A percentile compares a stretch with the other conserved stretches of the same genome.
Evolutionary conservation across 345 rosid genomes (phyloP).

Genomic region (Salix arbutifolia): DNA sequence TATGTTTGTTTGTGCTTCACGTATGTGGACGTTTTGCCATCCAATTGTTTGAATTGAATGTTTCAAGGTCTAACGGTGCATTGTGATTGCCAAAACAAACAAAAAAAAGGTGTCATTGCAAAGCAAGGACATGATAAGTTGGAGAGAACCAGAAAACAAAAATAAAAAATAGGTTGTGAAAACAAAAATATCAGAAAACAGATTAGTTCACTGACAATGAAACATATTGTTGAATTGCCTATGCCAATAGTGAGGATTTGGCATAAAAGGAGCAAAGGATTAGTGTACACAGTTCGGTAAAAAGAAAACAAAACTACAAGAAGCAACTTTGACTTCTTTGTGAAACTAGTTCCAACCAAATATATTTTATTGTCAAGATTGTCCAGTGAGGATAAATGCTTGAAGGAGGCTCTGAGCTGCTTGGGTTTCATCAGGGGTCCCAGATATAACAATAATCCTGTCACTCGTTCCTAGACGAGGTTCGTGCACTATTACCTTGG

Average conservation of each 20-base stretch:
- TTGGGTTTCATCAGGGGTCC: slow-evolving; percentile 90
- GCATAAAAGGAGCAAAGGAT: background rate
- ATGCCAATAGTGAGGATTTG: background rate
- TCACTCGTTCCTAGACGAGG: slow-evolving; percentile 67
- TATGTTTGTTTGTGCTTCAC: background rate
- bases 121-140: background rate
- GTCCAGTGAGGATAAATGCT: slow-evolving; percentile 82
- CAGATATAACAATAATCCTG: slow-evolving; percentile 83
- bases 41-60: background rate
- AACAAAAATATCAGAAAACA: background rate
- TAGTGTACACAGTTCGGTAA: background rate
- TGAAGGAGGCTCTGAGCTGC: slow-evolving; percentile 97
- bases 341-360: background rate
- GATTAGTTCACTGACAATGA: background rate
- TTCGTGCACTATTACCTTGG: slow-evolving; percentile 83
- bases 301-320: background rate
- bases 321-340: slow-evolving; percentile 2
- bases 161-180: background rate
- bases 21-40: background rate
- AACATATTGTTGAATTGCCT: background rate
- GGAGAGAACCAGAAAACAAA: background rate
- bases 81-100: background rate
- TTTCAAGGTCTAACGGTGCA: background rate
- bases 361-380: slow-evolving; percentile 11
- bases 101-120: no score